Evolutionary conservation across 1,284 basidiomycete species (phyloP), one percentile per base, ranked within the genome.

Genomic region (Ganoderma meredithae): DNA sequence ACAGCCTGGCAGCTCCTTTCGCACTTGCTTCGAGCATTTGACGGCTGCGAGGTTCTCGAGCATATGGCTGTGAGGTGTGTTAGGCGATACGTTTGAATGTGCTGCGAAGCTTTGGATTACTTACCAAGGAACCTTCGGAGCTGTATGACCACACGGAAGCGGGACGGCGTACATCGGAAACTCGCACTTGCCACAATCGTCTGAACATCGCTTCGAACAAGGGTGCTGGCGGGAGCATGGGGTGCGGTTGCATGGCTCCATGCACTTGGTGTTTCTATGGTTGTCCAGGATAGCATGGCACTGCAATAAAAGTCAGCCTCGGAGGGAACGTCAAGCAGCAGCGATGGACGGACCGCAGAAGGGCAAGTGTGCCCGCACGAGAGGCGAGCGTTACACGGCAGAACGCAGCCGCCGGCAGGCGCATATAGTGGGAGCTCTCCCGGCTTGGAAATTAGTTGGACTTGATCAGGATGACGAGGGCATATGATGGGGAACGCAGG

Each of bases 321-420:
- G 22, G 4, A 5, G 25, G 15, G 4, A 6, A 3, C 31, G 10
- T 41, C 41, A 8, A 10, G 13, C 27, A 53, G 17, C 15, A 12
- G 12, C 31, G 2, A 61, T 19, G 27, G 41, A 62, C 67, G 58
- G 77, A 89, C 90, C 81, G 88, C 87, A 65, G 84, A 90, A 0
- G 85, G 87, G 75, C 92, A 94, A 3, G 81, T 77, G 72, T 94
- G 92, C 3, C 92, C 92, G 73, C 92, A 94, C n/a, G 78, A 73
- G 19, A 92, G 79, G n/a, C 83, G 80, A 31, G 79, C 79, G 31
- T 83, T 83, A 68, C 92, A 94, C 7, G 83, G 81, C 40, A 77
- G 77, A 47, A 89, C 77, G 76, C 92, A 94, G 1, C 92, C 92
- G 33, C 75, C 75, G n/a, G 67, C 88, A 0, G 92, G 92, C 0